phyloP scores from a whole-genome alignment of 129 eudicot genomes.

The Flaveria linearis region DNA sequence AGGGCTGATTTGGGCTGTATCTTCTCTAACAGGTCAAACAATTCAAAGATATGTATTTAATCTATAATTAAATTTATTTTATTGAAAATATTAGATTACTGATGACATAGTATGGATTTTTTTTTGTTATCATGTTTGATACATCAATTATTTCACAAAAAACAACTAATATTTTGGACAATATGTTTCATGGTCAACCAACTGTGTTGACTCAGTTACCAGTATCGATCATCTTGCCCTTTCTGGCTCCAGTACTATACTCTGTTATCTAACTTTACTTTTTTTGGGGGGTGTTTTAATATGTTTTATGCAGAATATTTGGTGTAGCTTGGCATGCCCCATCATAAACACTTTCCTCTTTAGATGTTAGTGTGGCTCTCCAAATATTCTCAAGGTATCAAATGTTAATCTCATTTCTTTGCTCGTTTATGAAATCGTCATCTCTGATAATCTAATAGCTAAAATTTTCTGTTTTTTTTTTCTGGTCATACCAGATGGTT shows the following conservation, averaged over 20 bases:
- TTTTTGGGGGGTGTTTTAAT: background rate
- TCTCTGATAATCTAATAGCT: background rate
- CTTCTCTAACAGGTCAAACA: background rate
- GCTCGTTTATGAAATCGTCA: background rate
- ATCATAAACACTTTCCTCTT: slow-evolving; percentile 31
- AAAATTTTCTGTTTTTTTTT: background rate
- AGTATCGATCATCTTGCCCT: background rate
- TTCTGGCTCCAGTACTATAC: background rate
- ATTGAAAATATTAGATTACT: background rate
- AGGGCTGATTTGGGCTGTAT: background rate
- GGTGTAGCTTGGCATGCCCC: slow-evolving; percentile 44
- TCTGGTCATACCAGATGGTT: slow-evolving; percentile 36
- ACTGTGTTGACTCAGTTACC: background rate
- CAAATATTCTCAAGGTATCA: slow-evolving; percentile 35
- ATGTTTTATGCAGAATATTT: slow-evolving; percentile 44
- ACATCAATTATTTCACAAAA: background rate
- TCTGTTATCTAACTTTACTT: slow-evolving; percentile 1
- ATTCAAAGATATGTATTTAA: background rate
- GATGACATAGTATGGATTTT: background rate
- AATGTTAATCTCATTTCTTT: background rate
- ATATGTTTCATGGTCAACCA: background rate
- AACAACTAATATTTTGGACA: background rate
- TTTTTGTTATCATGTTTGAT: background rate
- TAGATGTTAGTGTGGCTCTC: slow-evolving; percentile 41
- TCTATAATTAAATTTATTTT: background rate